Conservation (phyloP, 192 early-diverging fungal genomes). For the Coemansia sp. region DNA sequence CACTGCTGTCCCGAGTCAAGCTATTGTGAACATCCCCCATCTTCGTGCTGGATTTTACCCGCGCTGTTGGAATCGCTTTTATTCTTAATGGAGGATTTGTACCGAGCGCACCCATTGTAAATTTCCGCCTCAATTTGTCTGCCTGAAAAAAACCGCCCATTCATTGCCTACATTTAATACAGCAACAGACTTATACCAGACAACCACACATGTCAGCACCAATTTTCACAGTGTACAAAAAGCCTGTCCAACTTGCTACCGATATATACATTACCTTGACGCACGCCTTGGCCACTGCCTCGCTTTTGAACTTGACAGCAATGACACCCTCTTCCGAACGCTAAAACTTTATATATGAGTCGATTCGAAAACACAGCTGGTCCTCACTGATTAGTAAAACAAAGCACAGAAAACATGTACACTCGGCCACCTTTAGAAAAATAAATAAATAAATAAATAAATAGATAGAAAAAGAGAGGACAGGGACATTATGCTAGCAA, state of each 20-base stretch:
- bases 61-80: not conserved
- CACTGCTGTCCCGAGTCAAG: constrained; percentile 59
- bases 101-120: constrained; percentile 83
- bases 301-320: constrained; percentile 85
- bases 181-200: not conserved
- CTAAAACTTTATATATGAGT: constrained; percentile 40
- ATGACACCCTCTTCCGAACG: constrained; percentile 79
- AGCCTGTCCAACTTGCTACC: not conserved
- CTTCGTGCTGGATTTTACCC: constrained; percentile 9
- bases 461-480: not conserved
- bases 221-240: not conserved
- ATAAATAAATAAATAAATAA: not conserved
- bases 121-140: constrained; percentile 74
- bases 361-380: too few relatives aligned
- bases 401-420: not conserved
- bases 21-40: constrained; percentile 84
- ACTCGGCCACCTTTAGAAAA: not conserved
- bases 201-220: not conserved
- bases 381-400: not conserved
- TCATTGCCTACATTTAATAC: constrained; percentile 66
- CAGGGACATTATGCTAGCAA: constrained; percentile 10
- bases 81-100: constrained; percentile 58
- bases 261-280: constrained; percentile 63
- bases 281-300: constrained; percentile 75
- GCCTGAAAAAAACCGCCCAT: constrained; percentile 89